Conservation (phyloP, 371 early-diverging fungal genomes). For the Mortierella sp. region DNA sequence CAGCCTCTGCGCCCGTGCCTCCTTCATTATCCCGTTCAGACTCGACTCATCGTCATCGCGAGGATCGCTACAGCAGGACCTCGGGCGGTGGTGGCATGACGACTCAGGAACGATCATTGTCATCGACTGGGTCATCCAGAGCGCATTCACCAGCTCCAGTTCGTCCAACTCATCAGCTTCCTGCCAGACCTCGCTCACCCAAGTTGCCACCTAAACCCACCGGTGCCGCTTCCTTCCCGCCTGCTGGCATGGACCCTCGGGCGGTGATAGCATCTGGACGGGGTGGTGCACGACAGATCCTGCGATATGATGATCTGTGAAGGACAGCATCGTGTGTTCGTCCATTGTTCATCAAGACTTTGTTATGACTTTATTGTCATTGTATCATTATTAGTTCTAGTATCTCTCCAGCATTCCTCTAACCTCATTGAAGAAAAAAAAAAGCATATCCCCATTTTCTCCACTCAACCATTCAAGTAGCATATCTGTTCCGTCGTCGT, state of each 20-base stretch:
- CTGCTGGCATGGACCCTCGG: conserved; percentile 38
- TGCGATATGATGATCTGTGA: conserved; percentile 43
- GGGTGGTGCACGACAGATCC: conserved; percentile 35
- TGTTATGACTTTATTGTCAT: neutral
- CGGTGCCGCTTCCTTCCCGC: conserved; percentile 40
- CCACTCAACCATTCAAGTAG: too few species aligned
- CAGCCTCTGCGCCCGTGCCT: neutral
- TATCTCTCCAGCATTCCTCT: too few species aligned
- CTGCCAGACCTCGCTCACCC: conserved; percentile 37
- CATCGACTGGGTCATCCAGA: conserved; percentile 3
- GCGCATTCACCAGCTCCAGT: conserved; percentile 11
- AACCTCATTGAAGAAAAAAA: too few species aligned
- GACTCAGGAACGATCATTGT: neutral
- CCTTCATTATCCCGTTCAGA: neutral
- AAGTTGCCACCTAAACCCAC: conserved; percentile 46
- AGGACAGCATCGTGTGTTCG: too few species aligned
- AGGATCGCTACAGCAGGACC: neutral
- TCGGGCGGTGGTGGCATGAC: conserved; percentile 6
- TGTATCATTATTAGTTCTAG: too few species aligned
- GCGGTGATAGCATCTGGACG: conserved; percentile 25
- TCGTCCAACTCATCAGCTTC: conserved; percentile 26
- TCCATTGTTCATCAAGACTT: too few species aligned
- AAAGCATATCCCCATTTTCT: too few species aligned
- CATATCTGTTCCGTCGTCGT: too few species aligned
- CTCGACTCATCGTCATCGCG: conserved; percentile 3